phyloP scores from a whole-genome alignment of 371 early-diverging fungal genomes.

The Mortierella sp. region DNA sequence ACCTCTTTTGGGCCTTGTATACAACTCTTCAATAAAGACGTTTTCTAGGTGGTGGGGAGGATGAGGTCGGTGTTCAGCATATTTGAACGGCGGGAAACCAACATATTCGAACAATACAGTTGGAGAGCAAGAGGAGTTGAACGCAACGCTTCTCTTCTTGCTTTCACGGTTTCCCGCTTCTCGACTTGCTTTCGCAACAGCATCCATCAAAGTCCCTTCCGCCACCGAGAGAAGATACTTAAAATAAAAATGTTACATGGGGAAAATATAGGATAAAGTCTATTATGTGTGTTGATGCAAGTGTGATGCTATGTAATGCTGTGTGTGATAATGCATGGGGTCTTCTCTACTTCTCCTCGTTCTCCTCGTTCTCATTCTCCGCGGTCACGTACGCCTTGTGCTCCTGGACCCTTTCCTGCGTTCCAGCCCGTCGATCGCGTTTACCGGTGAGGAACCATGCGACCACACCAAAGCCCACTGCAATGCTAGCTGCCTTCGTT shows the following conservation, averaged over 20 bases:
- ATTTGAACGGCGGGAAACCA: not conserved
- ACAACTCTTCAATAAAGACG: not conserved
- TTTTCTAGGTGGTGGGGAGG: not conserved
- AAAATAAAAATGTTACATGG: not conserved
- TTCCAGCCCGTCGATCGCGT: conserved; percentile 28
- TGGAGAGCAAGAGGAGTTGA: conserved; percentile 19
- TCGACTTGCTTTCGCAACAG: not conserved
- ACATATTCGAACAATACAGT: not conserved
- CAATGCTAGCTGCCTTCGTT: conserved; percentile 16
- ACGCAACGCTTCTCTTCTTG: conserved; percentile 49
- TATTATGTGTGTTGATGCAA: too few species aligned
- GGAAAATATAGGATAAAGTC: too few species aligned
- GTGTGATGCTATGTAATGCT: too few species aligned
- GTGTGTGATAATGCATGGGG: too few species aligned
- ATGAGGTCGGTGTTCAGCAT: too few species aligned
- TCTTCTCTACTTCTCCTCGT: not conserved
- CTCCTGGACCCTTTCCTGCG: conserved; percentile 9
- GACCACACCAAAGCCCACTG: conserved; percentile 26
- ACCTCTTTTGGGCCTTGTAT: not conserved
- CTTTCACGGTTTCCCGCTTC: not conserved
- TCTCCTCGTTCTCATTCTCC: not conserved
- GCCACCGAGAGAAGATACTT: not conserved
- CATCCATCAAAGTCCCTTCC: not conserved
- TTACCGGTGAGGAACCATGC: conserved; percentile 50
- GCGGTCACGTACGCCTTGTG: not conserved